These are phyloP conservation scores for Thelephora aurantiotincta DNA, from an alignment of 768 basidiomycete species.

Conservation along the genomic window DNA sequence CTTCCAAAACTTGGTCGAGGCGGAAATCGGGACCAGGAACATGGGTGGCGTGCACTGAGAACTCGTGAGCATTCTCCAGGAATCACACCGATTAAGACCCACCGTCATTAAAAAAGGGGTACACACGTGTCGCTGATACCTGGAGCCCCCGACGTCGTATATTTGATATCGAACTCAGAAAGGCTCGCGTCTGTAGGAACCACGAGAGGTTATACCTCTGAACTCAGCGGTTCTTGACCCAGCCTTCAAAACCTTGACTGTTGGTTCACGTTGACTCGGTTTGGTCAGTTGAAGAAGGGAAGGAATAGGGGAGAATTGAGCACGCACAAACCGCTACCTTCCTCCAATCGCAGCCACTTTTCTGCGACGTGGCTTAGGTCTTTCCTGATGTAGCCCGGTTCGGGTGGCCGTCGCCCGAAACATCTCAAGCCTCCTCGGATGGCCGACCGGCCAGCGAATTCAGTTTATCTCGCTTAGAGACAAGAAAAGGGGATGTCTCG, in stretches of 20 bases:
- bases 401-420: too few relatives aligned
- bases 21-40: constrained; percentile 78
- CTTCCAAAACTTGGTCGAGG: constrained; percentile 75
- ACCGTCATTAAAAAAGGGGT: constrained; percentile 86
- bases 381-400: too few relatives aligned
- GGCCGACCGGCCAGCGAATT: too few relatives aligned
- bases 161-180: constrained; percentile 18
- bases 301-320: constrained; percentile 1
- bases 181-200: neutral
- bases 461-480: too few relatives aligned
- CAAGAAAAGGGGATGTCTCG: too few relatives aligned
- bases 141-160: constrained; percentile 75
- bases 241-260: constrained; percentile 70
- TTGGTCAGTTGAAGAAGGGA: neutral
- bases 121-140: constrained; percentile 76
- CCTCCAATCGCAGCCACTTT: constrained; percentile 56
- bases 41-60: constrained; percentile 73
- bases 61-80: constrained; percentile 1
- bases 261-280: neutral
- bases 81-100: constrained; percentile 12
- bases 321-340: constrained; percentile 76
- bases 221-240: constrained; percentile 56
- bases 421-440: too few relatives aligned
- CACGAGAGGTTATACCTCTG: constrained; percentile 29
- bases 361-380: constrained; percentile 52